Conservation (phyloP, 208 protist species). For the Wallacemonas collosoma region DNA sequence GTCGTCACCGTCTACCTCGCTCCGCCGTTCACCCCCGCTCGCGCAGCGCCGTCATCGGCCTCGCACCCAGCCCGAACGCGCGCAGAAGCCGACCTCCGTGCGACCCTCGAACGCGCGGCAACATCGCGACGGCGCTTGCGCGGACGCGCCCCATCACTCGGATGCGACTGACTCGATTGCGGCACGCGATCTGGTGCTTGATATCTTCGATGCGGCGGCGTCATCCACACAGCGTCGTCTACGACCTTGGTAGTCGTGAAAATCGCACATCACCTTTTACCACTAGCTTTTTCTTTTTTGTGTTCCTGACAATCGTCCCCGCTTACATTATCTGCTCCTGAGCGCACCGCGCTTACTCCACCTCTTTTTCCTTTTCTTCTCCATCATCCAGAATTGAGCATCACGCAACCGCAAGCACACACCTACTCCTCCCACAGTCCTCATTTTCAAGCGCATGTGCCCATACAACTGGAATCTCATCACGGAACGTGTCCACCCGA, state of each 20-base stretch:
- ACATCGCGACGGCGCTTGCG: neutral
- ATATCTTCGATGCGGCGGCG: constrained; percentile 1
- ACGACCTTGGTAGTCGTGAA: neutral
- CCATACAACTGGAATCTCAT: too few species aligned
- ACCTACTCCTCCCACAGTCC: too few species aligned
- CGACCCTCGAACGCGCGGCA: neutral
- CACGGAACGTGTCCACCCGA: too few species aligned
- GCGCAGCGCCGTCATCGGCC: too few species aligned
- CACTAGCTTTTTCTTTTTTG: constrained; percentile 18
- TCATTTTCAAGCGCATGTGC: too few species aligned
- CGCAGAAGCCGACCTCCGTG: too few species aligned
- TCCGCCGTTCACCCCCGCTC: too few species aligned
- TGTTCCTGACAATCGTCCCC: constrained; percentile 23
- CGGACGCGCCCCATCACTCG: neutral
- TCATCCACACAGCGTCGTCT: constrained; percentile 13
- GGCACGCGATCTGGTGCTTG: neutral
- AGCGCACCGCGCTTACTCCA: too few species aligned
- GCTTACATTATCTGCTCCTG: constrained; percentile 15
- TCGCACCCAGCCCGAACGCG: too few species aligned
- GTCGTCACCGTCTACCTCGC: too few species aligned
- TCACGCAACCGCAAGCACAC: too few species aligned
- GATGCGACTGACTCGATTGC: neutral
- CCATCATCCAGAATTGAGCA: neutral
- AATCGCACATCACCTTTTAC: too few species aligned
- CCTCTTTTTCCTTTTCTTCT: constrained; percentile 13